Evolutionary conservation across 805 yeast species (phyloP).

Genomic region (Torulaspora quercuum): DNA sequence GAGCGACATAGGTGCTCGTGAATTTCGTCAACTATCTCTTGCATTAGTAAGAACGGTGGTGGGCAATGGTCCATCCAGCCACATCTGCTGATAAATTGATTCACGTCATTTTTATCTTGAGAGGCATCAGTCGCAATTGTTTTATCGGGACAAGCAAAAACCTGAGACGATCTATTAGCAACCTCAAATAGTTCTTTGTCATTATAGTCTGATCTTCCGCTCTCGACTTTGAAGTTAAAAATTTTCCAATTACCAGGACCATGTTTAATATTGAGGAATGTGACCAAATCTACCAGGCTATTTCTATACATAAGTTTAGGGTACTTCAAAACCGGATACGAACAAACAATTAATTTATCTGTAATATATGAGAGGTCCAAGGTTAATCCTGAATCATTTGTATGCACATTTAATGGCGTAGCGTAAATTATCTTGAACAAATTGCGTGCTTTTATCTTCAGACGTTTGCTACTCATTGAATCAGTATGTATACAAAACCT

Average conservation of each 20-base stretch:
- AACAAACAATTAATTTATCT: slow-evolving; percentile 62
- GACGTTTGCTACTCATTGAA: slow-evolving; percentile 6
- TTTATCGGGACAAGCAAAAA: too few relatives aligned
- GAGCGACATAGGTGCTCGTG: slow-evolving; percentile 39
- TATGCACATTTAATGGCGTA: slow-evolving; percentile 27
- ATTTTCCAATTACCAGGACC: slow-evolving; percentile 59
- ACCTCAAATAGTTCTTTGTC: slow-evolving; percentile 22
- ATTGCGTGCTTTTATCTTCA: slow-evolving; percentile 15
- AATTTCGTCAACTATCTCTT: slow-evolving; percentile 45
- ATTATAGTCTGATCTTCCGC: slow-evolving; percentile 39
- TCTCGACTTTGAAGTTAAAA: slow-evolving; percentile 67
- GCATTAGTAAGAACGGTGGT: slow-evolving; percentile 57
- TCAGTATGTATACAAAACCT: too few relatives aligned
- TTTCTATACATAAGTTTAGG: slow-evolving; percentile 50
- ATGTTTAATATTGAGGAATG: slow-evolving; percentile 46
- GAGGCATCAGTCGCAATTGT: too few relatives aligned
- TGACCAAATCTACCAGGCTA: slow-evolving; percentile 48
- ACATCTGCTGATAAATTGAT: slow-evolving; percentile 12
- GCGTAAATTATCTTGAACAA: slow-evolving; percentile 21
- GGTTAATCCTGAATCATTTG: slow-evolving; percentile 32
- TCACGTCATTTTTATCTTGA: too few relatives aligned
- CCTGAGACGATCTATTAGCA: slow-evolving; percentile 2
- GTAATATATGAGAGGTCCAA: slow-evolving; percentile 69
- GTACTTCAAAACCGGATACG: slow-evolving; percentile 60
- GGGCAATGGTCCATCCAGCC: slow-evolving; percentile 81